Percentiles rank a stretch among this genome's conserved stretches.
Conservation (phyloP, 1,139 yeast genomes). For the Scheffersomyces lignicola region DNA sequence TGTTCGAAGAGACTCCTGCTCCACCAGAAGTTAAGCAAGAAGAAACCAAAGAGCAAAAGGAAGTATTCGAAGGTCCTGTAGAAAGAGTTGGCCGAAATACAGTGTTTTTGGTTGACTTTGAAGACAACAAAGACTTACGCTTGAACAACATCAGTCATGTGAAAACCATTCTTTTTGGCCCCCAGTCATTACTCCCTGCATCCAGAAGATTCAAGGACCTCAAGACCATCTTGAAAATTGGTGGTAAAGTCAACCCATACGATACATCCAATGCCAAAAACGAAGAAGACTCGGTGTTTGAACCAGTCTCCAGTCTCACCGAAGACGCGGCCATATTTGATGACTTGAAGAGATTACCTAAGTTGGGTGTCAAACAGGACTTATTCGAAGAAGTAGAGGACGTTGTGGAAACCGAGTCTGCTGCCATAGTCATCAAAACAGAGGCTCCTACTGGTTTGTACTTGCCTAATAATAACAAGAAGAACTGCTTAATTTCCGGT, state of each 20-base stretch:
- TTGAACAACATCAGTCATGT: slow-evolving; percentile 26
- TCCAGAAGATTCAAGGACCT: slow-evolving; percentile 54
- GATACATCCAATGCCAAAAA: slow-evolving; percentile 29
- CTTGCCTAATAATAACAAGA: slow-evolving; percentile 68
- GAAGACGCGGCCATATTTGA: slow-evolving; percentile 47
- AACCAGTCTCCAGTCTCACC: slow-evolving; percentile 32
- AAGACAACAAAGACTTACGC: slow-evolving; percentile 22
- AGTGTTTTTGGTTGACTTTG: slow-evolving; percentile 50
- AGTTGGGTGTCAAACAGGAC: slow-evolving; percentile 61
- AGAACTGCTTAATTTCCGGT: slow-evolving; percentile 76
- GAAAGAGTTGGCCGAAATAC: slow-evolving; percentile 56
- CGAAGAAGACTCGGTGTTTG: slow-evolving; percentile 37
- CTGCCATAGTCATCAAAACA: slow-evolving; percentile 53
- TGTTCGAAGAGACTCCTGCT: slow-evolving; percentile 7
- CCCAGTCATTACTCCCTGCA: slow-evolving; percentile 53
- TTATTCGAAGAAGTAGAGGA: slow-evolving; percentile 44
- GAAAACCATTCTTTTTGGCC: slow-evolving; percentile 57
- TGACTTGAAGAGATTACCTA: slow-evolving; percentile 57
- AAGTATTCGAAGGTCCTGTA: slow-evolving; percentile 61
- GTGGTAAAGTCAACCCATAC: slow-evolving; percentile 44
- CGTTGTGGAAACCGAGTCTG: slow-evolving; percentile 39
- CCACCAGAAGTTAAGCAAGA: not conserved
- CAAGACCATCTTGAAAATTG: slow-evolving; percentile 54
- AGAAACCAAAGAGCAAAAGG: slow-evolving; percentile 9
- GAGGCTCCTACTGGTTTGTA: slow-evolving; percentile 76